phyloP scores from a whole-genome alignment of 2,329 filamentous ascomycete species.

The Lecanicillium sp. region DNA sequence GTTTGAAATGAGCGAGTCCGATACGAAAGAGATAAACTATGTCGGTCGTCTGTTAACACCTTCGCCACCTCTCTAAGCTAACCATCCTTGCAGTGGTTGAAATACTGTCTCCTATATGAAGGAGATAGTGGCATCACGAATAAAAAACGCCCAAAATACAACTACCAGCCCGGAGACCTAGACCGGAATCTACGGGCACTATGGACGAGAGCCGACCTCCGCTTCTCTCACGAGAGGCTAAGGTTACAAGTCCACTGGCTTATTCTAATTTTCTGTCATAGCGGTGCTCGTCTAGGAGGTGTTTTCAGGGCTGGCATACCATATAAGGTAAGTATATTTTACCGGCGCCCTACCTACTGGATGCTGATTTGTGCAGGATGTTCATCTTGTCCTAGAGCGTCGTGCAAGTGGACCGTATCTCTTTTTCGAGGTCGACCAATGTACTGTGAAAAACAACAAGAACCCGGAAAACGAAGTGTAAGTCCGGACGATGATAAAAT shows the following conservation, averaged over 20 bases:
- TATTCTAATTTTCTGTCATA: conserved; percentile 2
- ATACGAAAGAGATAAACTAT: neutral
- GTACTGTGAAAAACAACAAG: conserved; percentile 1
- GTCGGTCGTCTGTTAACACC: neutral
- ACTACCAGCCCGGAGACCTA: conserved; percentile 2
- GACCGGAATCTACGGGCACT: conserved; percentile 3
- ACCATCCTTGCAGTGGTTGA: neutral
- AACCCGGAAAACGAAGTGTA: neutral
- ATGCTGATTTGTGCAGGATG: neutral
- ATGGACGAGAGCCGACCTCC: conserved; percentile 1
- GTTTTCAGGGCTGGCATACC: conserved; percentile 1
- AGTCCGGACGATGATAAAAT: neutral
- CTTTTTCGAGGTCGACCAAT: conserved; percentile 1
- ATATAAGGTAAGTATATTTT: conserved; percentile 1
- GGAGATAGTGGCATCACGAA: neutral
- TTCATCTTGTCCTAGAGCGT: conserved; percentile 1
- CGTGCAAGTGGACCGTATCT: neutral
- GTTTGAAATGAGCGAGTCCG: neutral
- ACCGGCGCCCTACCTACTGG: neutral
- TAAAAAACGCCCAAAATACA: conserved; percentile 2
- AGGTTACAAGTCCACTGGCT: conserved; percentile 3
- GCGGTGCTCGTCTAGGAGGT: neutral
- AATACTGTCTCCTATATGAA: neutral
- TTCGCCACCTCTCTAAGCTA: neutral
- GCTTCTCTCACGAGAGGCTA: neutral